Percentiles rank a stretch among this genome's conserved stretches.
phyloP scores from a whole-genome alignment of 2,329 filamentous ascomycete species.

The Trichoderma lentiforme region DNA sequence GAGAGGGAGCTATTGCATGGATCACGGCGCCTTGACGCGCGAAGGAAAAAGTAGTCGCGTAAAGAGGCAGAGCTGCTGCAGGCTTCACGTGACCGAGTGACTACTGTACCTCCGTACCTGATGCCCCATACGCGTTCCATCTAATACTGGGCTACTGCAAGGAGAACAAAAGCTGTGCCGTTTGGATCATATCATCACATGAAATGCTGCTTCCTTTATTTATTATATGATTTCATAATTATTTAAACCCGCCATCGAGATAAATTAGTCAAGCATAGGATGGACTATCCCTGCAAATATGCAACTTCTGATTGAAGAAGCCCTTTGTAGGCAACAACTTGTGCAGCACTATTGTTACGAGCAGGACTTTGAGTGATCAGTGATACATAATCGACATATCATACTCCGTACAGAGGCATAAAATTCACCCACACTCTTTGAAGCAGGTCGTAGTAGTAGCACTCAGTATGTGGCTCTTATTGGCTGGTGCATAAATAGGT shows the following conservation, averaged over 20 bases:
- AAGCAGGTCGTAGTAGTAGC: background rate
- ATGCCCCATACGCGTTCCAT: background rate
- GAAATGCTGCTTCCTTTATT: background rate
- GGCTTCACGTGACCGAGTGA: background rate
- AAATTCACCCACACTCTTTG: background rate
- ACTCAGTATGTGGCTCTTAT: background rate
- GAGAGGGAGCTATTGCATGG: slow-evolving; percentile 27
- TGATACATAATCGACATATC: background rate
- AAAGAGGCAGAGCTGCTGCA: slow-evolving; percentile 30
- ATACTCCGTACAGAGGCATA: background rate
- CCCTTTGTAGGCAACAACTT: background rate
- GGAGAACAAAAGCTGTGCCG: no score
- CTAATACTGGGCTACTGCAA: background rate
- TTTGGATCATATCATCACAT: background rate
- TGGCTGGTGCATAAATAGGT: background rate
- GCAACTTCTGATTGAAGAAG: background rate
- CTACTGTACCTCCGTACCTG: background rate
- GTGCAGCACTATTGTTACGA: background rate
- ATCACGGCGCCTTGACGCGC: slow-evolving; percentile 32
- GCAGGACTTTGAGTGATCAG: background rate
- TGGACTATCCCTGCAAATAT: background rate
- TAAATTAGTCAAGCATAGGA: background rate
- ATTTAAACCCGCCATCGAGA: no score
- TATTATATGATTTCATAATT: no score
- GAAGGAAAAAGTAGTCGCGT: slow-evolving; percentile 42